Percentiles rank a stretch among this genome's conserved stretches.
Evolutionary conservation across 1,139 yeast species (phyloP).

Genomic region (Kodamaea derodonti): DNA sequence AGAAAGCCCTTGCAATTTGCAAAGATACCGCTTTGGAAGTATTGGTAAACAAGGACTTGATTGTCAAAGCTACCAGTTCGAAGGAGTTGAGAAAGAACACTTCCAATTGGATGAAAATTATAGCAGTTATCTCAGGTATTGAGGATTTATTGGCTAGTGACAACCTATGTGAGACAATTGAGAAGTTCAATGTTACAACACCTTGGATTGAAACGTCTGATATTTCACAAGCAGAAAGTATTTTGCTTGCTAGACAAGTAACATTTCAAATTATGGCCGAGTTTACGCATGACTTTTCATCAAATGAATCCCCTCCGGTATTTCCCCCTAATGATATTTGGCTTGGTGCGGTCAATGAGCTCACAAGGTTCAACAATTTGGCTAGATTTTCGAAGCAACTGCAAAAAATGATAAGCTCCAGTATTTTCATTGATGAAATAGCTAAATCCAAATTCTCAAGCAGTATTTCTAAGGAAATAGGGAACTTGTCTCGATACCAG

Average conservation of each 20-base stretch:
- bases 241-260: conserved; percentile 38
- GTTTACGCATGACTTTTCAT: neutral
- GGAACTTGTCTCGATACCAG: conserved; percentile 39
- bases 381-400: conserved; percentile 31
- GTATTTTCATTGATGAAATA: conserved; percentile 42
- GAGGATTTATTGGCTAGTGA: conserved; percentile 14
- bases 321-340: conserved; percentile 16
- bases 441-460: conserved; percentile 17
- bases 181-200: conserved; percentile 13
- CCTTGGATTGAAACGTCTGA: conserved; percentile 40
- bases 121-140: conserved; percentile 31
- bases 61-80: conserved; percentile 4
- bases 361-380: conserved; percentile 36
- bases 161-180: conserved; percentile 5
- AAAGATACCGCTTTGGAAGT: conserved; percentile 17
- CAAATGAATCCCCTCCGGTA: no score
- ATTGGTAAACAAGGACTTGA: conserved; percentile 12
- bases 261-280: conserved; percentile 25
- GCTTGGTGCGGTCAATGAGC: conserved; percentile 34
- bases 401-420: conserved; percentile 50
- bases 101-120: conserved; percentile 31
- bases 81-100: conserved; percentile 14
- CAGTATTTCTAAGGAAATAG: conserved; percentile 10
- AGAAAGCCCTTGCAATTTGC: conserved; percentile 12
- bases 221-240: conserved; percentile 33